Conservation (phyloP, 805 yeast species). For the Kazachstania viticola region DNA sequence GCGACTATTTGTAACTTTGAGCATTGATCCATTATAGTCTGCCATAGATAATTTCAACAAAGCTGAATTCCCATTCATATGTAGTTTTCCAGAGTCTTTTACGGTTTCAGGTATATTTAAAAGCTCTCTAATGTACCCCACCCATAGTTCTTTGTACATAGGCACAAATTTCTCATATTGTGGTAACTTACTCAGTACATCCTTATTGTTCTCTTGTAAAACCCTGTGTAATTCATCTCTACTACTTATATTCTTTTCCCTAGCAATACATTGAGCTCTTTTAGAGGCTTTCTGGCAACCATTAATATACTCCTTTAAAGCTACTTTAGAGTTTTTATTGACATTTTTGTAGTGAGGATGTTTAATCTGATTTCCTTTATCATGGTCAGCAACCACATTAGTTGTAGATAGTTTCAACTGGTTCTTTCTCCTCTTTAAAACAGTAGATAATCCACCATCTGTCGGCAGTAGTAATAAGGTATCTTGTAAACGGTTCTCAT, state of each 20-base stretch:
- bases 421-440: slow-evolving; percentile 13
- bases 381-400: slow-evolving; percentile 1
- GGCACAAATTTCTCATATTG: slow-evolving; percentile 40
- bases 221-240: slow-evolving; percentile 15
- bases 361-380: slow-evolving; percentile 1
- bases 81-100: slow-evolving; percentile 9
- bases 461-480: slow-evolving; percentile 27
- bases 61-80: slow-evolving; percentile 22
- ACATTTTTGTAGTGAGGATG: slow-evolving; percentile 18
- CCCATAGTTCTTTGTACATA: slow-evolving; percentile 56
- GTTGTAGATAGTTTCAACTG: slow-evolving; percentile 8
- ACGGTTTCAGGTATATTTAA: slow-evolving; percentile 27
- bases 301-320: slow-evolving; percentile 21
- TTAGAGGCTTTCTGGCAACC: slow-evolving; percentile 13
- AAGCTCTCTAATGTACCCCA: slow-evolving; percentile 49
- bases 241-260: slow-evolving; percentile 8
- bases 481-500: slow-evolving; percentile 24
- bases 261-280: slow-evolving; percentile 20
- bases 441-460: slow-evolving; percentile 20
- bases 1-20: slow-evolving; percentile 46
- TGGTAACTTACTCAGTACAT: slow-evolving; percentile 19
- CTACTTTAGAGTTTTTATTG: slow-evolving; percentile 23
- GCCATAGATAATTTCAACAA: slow-evolving; percentile 57
- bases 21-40: slow-evolving; percentile 68
- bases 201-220: slow-evolving; percentile 10